A percentile compares a stretch with the other conserved stretches of the same genome.
phyloP scores from a whole-genome alignment of 1,139 yeast genomes.

The Blastobotrys indianensis region DNA sequence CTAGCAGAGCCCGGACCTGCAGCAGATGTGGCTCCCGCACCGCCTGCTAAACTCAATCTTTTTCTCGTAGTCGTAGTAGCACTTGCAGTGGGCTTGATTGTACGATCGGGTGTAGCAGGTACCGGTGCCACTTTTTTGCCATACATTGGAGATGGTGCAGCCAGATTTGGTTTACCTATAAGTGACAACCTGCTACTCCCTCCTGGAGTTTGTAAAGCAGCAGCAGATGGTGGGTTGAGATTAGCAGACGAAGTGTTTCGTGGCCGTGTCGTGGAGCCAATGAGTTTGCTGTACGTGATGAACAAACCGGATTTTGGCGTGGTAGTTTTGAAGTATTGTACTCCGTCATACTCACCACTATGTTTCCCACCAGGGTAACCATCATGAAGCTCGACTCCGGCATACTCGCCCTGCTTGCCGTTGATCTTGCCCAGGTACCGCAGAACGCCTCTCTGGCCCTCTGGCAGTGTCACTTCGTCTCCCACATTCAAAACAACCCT shows the following conservation, averaged over 20 bases:
- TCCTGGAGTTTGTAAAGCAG: conserved; percentile 2
- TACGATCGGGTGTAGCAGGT: conserved; percentile 7
- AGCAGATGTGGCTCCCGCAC: not conserved
- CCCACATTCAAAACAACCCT: conserved; percentile 30
- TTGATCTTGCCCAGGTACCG: conserved; percentile 69
- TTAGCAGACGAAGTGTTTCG: conserved; percentile 2
- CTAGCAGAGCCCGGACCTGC: not conserved
- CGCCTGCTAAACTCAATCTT: conserved; percentile 3
- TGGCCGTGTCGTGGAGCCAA: conserved; percentile 12
- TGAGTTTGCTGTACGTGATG: conserved; percentile 58
- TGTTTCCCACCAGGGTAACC: conserved; percentile 69
- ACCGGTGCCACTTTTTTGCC: conserved; percentile 2
- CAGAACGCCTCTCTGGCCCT: conserved; percentile 50
- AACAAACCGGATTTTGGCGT: conserved; percentile 68
- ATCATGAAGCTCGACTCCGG: conserved; percentile 77
- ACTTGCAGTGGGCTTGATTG: conserved; percentile 1
- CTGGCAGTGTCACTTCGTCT: conserved; percentile 37
- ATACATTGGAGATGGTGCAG: conserved; percentile 9
- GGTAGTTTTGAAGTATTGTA: conserved; percentile 55
- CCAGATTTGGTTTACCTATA: conserved; percentile 3
- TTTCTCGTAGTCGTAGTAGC: not conserved
- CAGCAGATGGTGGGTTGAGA: conserved; percentile 1
- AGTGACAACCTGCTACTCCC: conserved; percentile 8
- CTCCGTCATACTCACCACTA: conserved; percentile 59
- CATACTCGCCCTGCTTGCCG: conserved; percentile 73